phyloP scores from a whole-genome alignment of 139 green algal species.

The Pycnococcus provasolii region DNA sequence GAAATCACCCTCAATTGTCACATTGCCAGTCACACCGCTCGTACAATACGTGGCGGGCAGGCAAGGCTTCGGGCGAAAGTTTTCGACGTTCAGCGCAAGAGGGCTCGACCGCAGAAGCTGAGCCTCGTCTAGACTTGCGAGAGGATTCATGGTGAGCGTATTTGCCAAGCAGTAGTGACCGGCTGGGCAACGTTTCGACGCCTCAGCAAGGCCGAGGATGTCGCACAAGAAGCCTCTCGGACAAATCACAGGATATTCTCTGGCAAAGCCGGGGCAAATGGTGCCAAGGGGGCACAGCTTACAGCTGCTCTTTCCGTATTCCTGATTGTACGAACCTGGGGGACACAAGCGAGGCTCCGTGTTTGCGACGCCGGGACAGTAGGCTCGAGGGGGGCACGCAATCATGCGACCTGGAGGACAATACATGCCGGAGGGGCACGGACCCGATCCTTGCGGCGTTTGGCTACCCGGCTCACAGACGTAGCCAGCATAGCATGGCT shows the following conservation, averaged over 20 bases:
- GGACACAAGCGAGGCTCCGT: slow-evolving; percentile 12
- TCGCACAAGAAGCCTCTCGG: slow-evolving; percentile 17
- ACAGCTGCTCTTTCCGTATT: slow-evolving; percentile 11
- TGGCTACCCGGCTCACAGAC: slow-evolving; percentile 15
- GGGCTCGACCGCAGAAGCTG: slow-evolving; percentile 8
- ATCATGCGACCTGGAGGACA: slow-evolving; percentile 11
- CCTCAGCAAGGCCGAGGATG: slow-evolving; percentile 1
- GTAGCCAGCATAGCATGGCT: slow-evolving; percentile 13
- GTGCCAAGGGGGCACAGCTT: slow-evolving; percentile 16
- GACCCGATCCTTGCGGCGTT: slow-evolving; percentile 16
- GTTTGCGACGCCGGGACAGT: slow-evolving; percentile 20
- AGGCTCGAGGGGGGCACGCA: slow-evolving; percentile 3
- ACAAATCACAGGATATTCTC: slow-evolving; percentile 6
- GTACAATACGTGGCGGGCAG: slow-evolving; percentile 17
- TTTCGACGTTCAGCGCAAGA: slow-evolving; percentile 1
- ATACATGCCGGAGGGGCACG: slow-evolving; percentile 16
- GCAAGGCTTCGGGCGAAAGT: slow-evolving; percentile 18
- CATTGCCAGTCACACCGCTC: slow-evolving; percentile 7
- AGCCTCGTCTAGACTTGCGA: slow-evolving; percentile 2
- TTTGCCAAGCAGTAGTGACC: slow-evolving; percentile 24
- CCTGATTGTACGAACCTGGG: slow-evolving; percentile 14
- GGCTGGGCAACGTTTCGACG: slow-evolving; percentile 6
- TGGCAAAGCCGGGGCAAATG: slow-evolving; percentile 18
- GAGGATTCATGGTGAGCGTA: slow-evolving; percentile 15
- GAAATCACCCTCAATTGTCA: slow-evolving; percentile 9